Conservation (phyloP, 768 basidiomycete species). For the Tricholoma furcatifolium region DNA sequence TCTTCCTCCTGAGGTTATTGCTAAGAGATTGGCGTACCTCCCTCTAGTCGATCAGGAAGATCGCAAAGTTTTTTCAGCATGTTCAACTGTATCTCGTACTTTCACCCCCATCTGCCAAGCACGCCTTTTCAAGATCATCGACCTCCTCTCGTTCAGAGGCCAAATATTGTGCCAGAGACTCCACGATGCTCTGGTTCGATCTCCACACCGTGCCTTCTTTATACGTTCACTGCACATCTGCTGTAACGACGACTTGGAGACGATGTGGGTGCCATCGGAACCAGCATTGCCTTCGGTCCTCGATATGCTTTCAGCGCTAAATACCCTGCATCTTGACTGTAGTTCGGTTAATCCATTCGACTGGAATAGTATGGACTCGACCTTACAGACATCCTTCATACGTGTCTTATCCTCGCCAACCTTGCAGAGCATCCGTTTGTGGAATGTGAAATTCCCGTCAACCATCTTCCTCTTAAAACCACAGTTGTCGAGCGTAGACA, state of each 20-base stretch:
- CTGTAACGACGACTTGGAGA: slow-evolving; percentile 2
- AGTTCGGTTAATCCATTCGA: background rate
- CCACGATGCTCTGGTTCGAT: background rate
- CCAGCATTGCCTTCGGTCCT: slow-evolving; percentile 5
- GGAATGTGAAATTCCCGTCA: background rate
- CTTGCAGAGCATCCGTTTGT: background rate
- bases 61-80: background rate
- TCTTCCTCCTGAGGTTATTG: background rate
- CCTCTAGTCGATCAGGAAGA: background rate
- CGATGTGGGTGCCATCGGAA: slow-evolving; percentile 2
- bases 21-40: background rate
- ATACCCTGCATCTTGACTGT: background rate
- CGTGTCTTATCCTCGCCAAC: slow-evolving; percentile 5
- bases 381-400: slow-evolving; percentile 1
- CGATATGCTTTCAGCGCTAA: slow-evolving; percentile 5
- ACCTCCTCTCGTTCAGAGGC: background rate
- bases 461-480: background rate
- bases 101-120: slow-evolving; percentile 1
- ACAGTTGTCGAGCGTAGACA: background rate
- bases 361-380: background rate
- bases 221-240: slow-evolving; percentile 1
- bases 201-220: slow-evolving; percentile 1
- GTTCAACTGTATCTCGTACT: background rate
- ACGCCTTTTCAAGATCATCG: background rate
- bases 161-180: background rate